Evolutionary conservation across 2,329 filamentous ascomycete species (phyloP).

Genomic region (Aspergillus texensis): DNA sequence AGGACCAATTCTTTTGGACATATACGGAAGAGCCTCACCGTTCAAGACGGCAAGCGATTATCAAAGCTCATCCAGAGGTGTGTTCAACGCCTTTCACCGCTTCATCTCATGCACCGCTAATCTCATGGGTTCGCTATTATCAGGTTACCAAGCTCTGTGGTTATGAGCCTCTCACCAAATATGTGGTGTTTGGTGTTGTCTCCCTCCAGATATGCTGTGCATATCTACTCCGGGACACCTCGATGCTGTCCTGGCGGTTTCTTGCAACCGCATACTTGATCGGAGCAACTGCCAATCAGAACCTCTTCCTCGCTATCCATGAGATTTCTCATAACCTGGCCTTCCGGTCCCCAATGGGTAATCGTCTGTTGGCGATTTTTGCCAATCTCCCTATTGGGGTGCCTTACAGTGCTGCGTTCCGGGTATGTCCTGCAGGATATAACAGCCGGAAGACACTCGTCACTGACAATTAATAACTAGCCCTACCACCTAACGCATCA

Average conservation of each 20-base stretch:
- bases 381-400: slow-evolving; percentile 95
- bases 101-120: slow-evolving; percentile 4
- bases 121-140: slow-evolving; percentile 18
- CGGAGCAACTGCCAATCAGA: slow-evolving; percentile 95
- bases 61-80: slow-evolving; percentile 97
- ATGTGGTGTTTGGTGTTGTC: slow-evolving; percentile 82
- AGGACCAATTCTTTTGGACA: slow-evolving; percentile 89
- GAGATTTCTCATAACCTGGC: slow-evolving; percentile 98
- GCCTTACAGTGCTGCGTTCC: slow-evolving; percentile 94
- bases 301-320: slow-evolving; percentile 96
- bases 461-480: slow-evolving; percentile 40
- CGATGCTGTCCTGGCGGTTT: slow-evolving; percentile 82
- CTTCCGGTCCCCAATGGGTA: slow-evolving; percentile 77
- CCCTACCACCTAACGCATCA: slow-evolving; percentile 98
- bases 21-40: slow-evolving; percentile 98
- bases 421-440: slow-evolving; percentile 56
- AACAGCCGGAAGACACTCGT: not conserved
- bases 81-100: not conserved
- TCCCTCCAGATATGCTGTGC: slow-evolving; percentile 77
- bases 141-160: slow-evolving; percentile 97
- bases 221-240: slow-evolving; percentile 72
- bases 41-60: slow-evolving; percentile 87
- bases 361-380: slow-evolving; percentile 85
- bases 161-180: slow-evolving; percentile 93
- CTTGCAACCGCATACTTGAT: slow-evolving; percentile 86